Conservation (phyloP, 352 stramenopile species). For the Globisporangium megalacanthum region DNA sequence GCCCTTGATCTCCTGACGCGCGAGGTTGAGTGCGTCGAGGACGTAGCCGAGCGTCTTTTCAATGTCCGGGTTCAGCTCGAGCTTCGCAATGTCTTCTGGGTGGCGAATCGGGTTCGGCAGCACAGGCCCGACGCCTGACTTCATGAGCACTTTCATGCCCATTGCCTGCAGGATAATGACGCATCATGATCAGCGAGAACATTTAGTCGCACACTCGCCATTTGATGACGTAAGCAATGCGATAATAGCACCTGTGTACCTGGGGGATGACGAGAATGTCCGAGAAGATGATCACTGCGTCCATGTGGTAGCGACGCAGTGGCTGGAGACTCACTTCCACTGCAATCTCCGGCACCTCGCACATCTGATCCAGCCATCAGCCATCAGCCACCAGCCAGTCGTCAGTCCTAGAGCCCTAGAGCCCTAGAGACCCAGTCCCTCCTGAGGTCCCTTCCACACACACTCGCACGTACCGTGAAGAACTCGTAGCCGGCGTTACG, state of each 20-base stretch:
- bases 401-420: constrained; percentile 1
- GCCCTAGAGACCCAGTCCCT: background rate
- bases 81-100: constrained; percentile 87
- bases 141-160: constrained; percentile 96
- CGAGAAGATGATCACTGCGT: constrained; percentile 98
- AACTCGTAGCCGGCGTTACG: constrained; percentile 84
- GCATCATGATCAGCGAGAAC: background rate
- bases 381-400: background rate
- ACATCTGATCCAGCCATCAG: constrained; percentile 47
- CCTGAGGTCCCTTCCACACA: background rate
- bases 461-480: constrained; percentile 57
- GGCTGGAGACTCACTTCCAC: constrained; percentile 98
- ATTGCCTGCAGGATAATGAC: constrained; percentile 54
- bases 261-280: constrained; percentile 99
- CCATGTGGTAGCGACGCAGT: constrained; percentile 90
- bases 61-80: constrained; percentile 88
- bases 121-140: constrained; percentile 90
- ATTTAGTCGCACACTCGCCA: too few species aligned
- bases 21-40: constrained; percentile 92
- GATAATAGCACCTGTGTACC: constrained; percentile 4
- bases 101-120: constrained; percentile 66
- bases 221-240: background rate
- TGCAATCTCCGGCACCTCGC: constrained; percentile 73
- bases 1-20: constrained; percentile 86
- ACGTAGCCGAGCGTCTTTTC: constrained; percentile 94